Evolutionary conservation across 2,329 filamentous ascomycete species (phyloP).

Genomic region (Cladophialophora exuberans): DNA sequence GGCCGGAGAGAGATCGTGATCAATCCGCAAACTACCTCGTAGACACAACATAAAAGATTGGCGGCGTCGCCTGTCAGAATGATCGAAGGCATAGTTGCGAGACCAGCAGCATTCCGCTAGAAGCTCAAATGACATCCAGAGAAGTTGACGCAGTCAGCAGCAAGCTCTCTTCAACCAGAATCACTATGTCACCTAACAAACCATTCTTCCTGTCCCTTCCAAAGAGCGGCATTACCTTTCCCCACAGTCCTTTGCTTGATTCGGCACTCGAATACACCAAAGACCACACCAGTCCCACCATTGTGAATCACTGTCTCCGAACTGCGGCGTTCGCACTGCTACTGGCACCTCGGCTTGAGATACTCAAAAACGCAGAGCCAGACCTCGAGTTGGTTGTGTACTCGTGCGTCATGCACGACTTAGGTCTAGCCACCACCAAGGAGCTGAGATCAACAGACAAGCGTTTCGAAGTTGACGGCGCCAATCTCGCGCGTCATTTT

Average conservation of each 20-base stretch:
- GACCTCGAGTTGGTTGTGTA: conserved; percentile 31
- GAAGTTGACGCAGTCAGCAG: too few relatives aligned
- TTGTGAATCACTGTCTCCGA: conserved; percentile 23
- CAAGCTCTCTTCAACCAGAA: background rate
- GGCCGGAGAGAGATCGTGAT: too few relatives aligned
- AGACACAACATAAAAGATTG: too few relatives aligned
- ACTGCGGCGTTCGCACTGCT: conserved; percentile 42
- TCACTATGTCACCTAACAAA: background rate
- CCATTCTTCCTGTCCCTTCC: conserved; percentile 33
- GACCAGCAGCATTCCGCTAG: too few relatives aligned
- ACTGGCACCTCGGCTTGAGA: conserved; percentile 36
- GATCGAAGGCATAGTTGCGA: too few relatives aligned
- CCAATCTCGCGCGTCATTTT: conserved; percentile 49
- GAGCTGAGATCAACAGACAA: conserved; percentile 47
- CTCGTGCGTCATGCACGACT: conserved; percentile 31
- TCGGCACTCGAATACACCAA: conserved; percentile 16
- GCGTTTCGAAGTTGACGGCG: conserved; percentile 56
- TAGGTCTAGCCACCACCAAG: conserved; percentile 43
- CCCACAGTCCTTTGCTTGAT: conserved; percentile 10
- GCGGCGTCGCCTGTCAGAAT: too few relatives aligned
- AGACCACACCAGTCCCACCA: conserved; percentile 16
- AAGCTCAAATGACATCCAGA: too few relatives aligned
- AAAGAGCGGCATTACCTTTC: conserved; percentile 44
- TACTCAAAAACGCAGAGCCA: conserved; percentile 25
- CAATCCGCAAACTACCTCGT: too few relatives aligned